Percentiles rank a stretch among this genome's conserved stretches.
These are phyloP conservation scores for Turritis glabra DNA, from an alignment of 345 rosid species.

Conservation along the genomic window DNA sequence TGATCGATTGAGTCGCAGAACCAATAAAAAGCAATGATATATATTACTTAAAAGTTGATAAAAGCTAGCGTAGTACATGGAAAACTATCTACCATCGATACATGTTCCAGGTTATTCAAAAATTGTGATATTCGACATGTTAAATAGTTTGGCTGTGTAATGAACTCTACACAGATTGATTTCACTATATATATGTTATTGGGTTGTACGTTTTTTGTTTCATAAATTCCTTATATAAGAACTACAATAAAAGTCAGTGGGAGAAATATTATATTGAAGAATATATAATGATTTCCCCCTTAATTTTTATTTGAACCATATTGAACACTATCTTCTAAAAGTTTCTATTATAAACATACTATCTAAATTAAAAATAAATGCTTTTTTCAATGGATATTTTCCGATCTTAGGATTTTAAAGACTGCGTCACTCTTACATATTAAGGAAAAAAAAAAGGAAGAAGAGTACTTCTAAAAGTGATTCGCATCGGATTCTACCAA, in stretches of 20 bases:
- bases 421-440: not conserved
- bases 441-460: not conserved
- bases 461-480: slow-evolving; percentile 3
- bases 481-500: slow-evolving; percentile 23
- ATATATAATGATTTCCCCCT: not conserved
- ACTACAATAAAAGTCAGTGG: not conserved
- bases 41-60: not conserved
- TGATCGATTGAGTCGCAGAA: not conserved
- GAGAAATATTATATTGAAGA: not conserved
- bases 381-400: not conserved
- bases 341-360: not conserved
- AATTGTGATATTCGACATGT: not conserved
- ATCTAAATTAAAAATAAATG: not conserved
- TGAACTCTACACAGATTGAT: not conserved
- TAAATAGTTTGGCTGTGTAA: not conserved
- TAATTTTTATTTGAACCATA: not conserved
- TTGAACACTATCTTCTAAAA: slow-evolving; percentile 13
- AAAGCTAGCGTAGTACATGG: not conserved
- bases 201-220: not conserved
- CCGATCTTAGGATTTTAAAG: not conserved
- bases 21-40: not conserved
- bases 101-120: not conserved
- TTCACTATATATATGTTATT: not conserved
- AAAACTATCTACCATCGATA: not conserved
- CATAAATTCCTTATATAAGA: not conserved